A percentile compares a stretch with the other conserved stretches of the same genome.
Evolutionary conservation across 176 grass and related monocot species (phyloP).

Genomic region (Lolium perenne): DNA sequence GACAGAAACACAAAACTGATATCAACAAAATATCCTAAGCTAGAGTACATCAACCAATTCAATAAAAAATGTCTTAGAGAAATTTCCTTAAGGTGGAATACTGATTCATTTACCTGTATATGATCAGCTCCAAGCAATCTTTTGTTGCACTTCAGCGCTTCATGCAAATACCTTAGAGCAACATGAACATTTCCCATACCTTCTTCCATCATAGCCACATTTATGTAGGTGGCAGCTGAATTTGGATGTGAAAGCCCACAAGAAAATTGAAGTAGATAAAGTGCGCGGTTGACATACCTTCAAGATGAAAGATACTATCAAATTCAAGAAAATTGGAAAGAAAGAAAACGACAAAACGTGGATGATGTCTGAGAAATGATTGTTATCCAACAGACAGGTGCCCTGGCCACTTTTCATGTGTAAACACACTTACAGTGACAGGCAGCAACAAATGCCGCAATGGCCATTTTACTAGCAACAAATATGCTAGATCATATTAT

Average conservation of each 20-base stretch:
- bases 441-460: slow-evolving; percentile 33
- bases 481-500: slow-evolving; percentile 35
- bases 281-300: slow-evolving; percentile 97
- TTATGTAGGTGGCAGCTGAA: slow-evolving; percentile 99
- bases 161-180: slow-evolving; percentile 97
- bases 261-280: slow-evolving; percentile 97
- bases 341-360: slow-evolving; percentile 15
- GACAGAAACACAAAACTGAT: neutral
- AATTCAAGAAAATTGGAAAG: slow-evolving; percentile 23
- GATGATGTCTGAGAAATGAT: slow-evolving; percentile 25
- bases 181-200: slow-evolving; percentile 99
- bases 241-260: slow-evolving; percentile 97
- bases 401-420: neutral
- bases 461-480: slow-evolving; percentile 22
- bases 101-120: slow-evolving; percentile 76
- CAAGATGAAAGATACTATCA: slow-evolving; percentile 43
- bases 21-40: neutral
- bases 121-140: slow-evolving; percentile 97
- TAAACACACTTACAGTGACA: slow-evolving; percentile 14
- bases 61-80: neutral
- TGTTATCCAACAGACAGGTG: slow-evolving; percentile 30
- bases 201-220: slow-evolving; percentile 99
- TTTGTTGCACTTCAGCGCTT: slow-evolving; percentile 98
- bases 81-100: slow-evolving; percentile 30
- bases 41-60: slow-evolving; percentile 1